A percentile compares a stretch with the other conserved stretches of the same genome.
These are phyloP conservation scores for Calonectria hawksworthii DNA, from an alignment of 2,329 filamentous ascomycete species.

Conservation along the genomic window DNA sequence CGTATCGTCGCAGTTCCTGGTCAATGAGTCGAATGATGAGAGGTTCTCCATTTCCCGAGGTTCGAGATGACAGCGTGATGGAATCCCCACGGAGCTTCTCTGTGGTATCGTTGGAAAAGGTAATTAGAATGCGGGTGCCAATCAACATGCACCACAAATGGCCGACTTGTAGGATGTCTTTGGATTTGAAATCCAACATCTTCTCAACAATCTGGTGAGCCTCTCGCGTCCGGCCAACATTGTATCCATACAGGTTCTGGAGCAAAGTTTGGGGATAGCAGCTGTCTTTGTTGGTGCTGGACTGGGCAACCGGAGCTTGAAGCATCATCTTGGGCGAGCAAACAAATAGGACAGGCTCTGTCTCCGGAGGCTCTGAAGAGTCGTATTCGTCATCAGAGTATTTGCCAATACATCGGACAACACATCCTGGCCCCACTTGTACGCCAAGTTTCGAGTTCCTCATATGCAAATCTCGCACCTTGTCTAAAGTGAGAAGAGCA, in stretches of 20 bases:
- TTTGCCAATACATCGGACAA: neutral
- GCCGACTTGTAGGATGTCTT: neutral
- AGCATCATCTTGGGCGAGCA: neutral
- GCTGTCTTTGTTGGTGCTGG: neutral
- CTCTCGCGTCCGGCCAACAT: neutral
- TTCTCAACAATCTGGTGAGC: neutral
- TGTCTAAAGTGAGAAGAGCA: neutral
- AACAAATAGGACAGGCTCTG: neutral
- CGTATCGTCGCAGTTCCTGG: neutral
- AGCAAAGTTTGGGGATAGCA: neutral
- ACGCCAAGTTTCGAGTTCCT: neutral
- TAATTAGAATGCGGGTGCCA: neutral
- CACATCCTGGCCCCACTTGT: neutral
- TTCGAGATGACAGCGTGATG: neutral
- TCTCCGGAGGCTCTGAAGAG: neutral
- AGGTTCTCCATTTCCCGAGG: neutral
- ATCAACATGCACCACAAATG: neutral
- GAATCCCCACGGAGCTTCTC: neutral
- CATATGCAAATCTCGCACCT: neutral
- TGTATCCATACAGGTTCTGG: neutral
- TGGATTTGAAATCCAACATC: neutral
- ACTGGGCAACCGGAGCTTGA: neutral
- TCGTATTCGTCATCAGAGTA: neutral
- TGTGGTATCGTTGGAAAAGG: neutral
- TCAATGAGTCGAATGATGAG: neutral